Evolutionary conservation across 1,284 basidiomycete species (phyloP).

Genomic region (Mixia osmundae): DNA sequence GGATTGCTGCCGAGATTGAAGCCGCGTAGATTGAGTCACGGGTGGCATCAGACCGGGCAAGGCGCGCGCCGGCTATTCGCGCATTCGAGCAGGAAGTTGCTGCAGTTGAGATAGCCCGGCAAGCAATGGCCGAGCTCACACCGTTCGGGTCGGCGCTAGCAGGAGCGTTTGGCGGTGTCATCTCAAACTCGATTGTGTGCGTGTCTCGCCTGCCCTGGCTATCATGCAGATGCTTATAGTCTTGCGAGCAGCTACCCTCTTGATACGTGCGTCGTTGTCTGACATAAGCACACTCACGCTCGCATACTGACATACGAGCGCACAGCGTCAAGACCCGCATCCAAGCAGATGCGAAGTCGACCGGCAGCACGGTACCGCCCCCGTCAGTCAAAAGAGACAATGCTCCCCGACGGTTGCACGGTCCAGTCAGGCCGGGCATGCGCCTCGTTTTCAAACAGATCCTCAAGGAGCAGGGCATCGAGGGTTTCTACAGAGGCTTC

Average conservation of each 20-base stretch:
- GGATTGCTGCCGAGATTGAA: too few relatives aligned
- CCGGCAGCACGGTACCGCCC: neutral
- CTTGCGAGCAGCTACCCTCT: constrained; percentile 67
- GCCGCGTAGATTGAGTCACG: too few relatives aligned
- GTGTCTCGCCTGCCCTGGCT: constrained; percentile 22
- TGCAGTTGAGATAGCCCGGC: too few relatives aligned
- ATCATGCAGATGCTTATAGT: constrained; percentile 29
- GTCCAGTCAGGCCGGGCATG: constrained; percentile 14
- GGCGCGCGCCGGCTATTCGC: too few relatives aligned
- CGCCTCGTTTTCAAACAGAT: constrained; percentile 36
- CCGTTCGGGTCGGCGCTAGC: constrained; percentile 82
- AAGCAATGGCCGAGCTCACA: too few relatives aligned
- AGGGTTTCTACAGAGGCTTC: constrained; percentile 77
- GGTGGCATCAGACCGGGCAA: too few relatives aligned
- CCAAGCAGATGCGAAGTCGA: constrained; percentile 36
- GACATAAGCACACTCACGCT: too few relatives aligned
- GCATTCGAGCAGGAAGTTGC: too few relatives aligned
- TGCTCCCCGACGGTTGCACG: constrained; percentile 16
- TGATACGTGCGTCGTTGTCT: constrained; percentile 34
- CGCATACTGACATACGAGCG: neutral
- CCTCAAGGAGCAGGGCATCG: constrained; percentile 49
- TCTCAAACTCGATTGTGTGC: constrained; percentile 53
- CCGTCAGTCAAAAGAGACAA: constrained; percentile 13
- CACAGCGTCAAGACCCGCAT: constrained; percentile 80
- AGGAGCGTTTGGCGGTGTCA: constrained; percentile 79